Evolutionary conservation across 768 basidiomycete genomes (phyloP), one percentile per base, ranked within the genome.

Genomic region (Tricholoma sp.): DNA sequence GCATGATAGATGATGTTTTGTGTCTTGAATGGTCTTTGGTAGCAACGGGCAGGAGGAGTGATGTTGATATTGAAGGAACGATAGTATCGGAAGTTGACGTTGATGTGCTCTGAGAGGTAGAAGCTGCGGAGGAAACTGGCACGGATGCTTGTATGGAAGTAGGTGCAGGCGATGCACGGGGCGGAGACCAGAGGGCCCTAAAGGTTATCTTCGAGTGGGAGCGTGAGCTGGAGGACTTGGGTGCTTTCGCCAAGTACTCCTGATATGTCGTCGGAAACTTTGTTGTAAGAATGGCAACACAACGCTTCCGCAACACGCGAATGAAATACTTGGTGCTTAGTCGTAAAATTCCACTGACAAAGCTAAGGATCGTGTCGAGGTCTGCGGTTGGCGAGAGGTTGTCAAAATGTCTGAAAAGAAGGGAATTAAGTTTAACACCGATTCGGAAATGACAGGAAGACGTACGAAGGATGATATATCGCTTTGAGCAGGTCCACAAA

Each of bases 261-360:
- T 67, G 63, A 55, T 76, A 76, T 1, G 75, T 73, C 11, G 68
- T 59, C 8, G 78, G 78, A 42, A 79, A 69, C 29, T 71, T 71
- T 32, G 66, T 55, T 13, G 74, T 70, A 36, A 85, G 72, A 50
- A 83, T 70, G 33, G 73, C 59, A 31, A 84, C 76, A 56, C 81
- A 84, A 18, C 80, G 77, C 32, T 73, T 67, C 12, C 84, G 80
- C 12, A 85, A 74, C 52, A 76, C 72, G 2, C 72, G 67, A 29
- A 85, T 76, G 64, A 83, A 67, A 57, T 86, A 86, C 63, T 86
- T 86, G 29, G 82, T 83, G 59, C 80, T 73, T n/a, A 86, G 70
- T n/a, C 81, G 80, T 1, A 86, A 72, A 53, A 85, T 81, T 9
- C 82, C 83, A 1, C 76, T 68, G 15, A 81, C 66, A 56, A 78